Base-by-base conservation (phyloP, 768 basidiomycete species). In the Leucosporidium yakuticum region DNA sequence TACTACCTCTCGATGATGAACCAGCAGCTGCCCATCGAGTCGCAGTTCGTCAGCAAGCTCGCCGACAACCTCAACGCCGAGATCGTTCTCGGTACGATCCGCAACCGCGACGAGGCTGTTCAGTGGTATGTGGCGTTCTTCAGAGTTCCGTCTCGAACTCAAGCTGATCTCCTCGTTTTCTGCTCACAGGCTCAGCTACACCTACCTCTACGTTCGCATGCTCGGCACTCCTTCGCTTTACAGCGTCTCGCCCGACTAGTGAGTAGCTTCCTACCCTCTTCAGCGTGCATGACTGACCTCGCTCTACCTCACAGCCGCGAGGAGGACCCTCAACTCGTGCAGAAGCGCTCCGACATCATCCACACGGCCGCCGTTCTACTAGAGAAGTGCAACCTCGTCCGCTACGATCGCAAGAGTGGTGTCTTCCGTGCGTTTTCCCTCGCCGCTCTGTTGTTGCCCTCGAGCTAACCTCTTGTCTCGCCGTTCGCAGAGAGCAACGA, bases 11-110 rank as follows among this genome's bases (percentile, higher is more conserved):
- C 88, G 74, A 81, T 98, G 79, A 81, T 96, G 82, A 98, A 98
- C 76, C 93, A 96, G 79, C 96, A 98, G 77, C 83, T 99, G 20
- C 96, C 96, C 0, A 99, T 99, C 77, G 96, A 99, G 80, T 87
- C 86, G 21, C 96, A 98, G 80, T 91, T 95, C 69, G 90, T 99
- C 34, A 82, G 86, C 47, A 92, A 89, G 78, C 81, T 99, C 71
- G 90, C 91, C 32, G 96, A 99, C 77, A 95, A 96, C 76, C 79
- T 98, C 74, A 98, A 98, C 78, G 96, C 95, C 20, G 96, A 98
- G 81, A 89, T 98, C 53, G 95, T 98, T 1, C 82, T 96, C 23
- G 96, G 96, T 8, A 94, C 90, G 0, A 87, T 98, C 63, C 83
- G 96, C 73, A 98, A 96, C 79, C 83, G 94, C 27, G 93, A 98